phyloP scores from a whole-genome alignment of 805 yeast species.

The Hanseniaspora occidentalis region DNA sequence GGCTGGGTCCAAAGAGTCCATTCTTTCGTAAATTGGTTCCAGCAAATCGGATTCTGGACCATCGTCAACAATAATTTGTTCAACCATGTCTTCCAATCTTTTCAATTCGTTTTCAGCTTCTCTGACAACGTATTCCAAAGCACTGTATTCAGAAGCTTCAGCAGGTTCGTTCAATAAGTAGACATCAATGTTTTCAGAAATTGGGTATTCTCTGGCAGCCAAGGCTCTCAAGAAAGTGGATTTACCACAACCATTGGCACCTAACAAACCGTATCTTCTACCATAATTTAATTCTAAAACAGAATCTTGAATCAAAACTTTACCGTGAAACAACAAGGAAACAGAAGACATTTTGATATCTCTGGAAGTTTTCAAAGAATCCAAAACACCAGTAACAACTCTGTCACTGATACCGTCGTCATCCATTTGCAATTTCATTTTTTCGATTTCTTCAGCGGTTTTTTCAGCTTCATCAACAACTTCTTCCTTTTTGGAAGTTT shows the following conservation, averaged over 20 bases:
- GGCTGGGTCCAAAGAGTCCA: slow-evolving; percentile 89
- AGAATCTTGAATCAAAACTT: slow-evolving; percentile 88
- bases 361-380: slow-evolving; percentile 78
- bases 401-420: slow-evolving; percentile 91
- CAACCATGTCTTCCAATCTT: slow-evolving; percentile 82
- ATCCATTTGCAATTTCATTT: slow-evolving; percentile 87
- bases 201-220: slow-evolving; percentile 93
- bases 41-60: slow-evolving; percentile 87
- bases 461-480: slow-evolving; percentile 41
- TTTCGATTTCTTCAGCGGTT: slow-evolving; percentile 64
- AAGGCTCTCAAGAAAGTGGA: slow-evolving; percentile 86
- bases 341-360: slow-evolving; percentile 87
- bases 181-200: slow-evolving; percentile 84
- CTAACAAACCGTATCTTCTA: slow-evolving; percentile 92
- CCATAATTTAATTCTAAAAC: slow-evolving; percentile 89
- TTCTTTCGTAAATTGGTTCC: slow-evolving; percentile 87
- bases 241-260: slow-evolving; percentile 99
- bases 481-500: slow-evolving; percentile 36
- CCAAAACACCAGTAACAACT: slow-evolving; percentile 95
- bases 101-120: slow-evolving; percentile 92
- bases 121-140: slow-evolving; percentile 90
- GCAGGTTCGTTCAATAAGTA: slow-evolving; percentile 96
- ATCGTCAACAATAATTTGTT: slow-evolving; percentile 74
- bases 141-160: slow-evolving; percentile 81
- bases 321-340: slow-evolving; percentile 92